A percentile compares a stretch with the other conserved stretches of the same genome.
Evolutionary conservation across 139 green algal species (phyloP).

Genomic region (Chlamydomonas sp.): DNA sequence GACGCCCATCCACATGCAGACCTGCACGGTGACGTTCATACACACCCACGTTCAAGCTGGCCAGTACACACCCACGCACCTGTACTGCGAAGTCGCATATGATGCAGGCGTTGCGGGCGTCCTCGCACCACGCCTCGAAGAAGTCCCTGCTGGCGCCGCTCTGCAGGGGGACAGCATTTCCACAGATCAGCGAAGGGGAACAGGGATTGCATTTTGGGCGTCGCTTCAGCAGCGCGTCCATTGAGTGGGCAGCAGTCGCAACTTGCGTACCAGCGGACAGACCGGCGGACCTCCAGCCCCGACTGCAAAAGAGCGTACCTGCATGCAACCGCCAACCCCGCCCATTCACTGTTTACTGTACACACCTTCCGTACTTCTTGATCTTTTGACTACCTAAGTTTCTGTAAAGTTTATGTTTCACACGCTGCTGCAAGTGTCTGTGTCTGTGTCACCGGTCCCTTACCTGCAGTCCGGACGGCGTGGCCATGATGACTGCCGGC

Average conservation of each 20-base stretch:
- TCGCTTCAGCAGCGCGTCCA: background rate
- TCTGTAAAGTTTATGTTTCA: background rate
- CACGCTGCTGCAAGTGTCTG: background rate
- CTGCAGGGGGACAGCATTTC: slow-evolving; percentile 33
- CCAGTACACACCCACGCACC: slow-evolving; percentile 34
- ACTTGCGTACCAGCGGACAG: background rate
- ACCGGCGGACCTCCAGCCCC: no score
- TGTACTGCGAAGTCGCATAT: slow-evolving; percentile 98
- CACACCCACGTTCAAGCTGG: no score
- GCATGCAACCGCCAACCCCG: background rate
- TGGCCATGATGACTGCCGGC: slow-evolving; percentile 96
- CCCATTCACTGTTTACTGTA: background rate
- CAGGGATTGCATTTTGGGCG: background rate
- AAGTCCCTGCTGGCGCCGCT: slow-evolving; percentile 84
- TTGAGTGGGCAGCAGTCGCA: background rate
- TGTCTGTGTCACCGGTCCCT: background rate
- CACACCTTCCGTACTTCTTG: background rate
- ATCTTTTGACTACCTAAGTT: background rate
- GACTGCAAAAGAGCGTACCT: no score
- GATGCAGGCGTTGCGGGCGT: slow-evolving; percentile 90
- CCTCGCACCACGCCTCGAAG: slow-evolving; percentile 96
- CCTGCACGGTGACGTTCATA: background rate
- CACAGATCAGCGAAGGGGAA: background rate
- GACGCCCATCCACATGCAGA: background rate
- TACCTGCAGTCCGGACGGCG: slow-evolving; percentile 91